Base-by-base conservation (phyloP, 2,329 filamentous ascomycete genomes). In the Diaporthe batatas region DNA sequence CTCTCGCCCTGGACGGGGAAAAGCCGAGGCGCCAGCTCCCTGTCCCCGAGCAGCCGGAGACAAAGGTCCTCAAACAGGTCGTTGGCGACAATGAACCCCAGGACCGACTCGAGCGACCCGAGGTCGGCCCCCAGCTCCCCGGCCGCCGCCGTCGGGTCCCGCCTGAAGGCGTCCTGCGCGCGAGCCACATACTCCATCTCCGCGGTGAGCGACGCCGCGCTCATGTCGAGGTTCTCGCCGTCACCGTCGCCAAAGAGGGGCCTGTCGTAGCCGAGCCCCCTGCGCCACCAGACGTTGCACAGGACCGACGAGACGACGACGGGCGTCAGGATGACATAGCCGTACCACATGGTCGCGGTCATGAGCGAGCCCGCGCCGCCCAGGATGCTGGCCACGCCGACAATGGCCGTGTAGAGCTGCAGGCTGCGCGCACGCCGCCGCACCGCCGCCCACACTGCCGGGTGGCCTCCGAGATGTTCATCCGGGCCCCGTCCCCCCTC, bases 291-390 rank as follows among this genome's bases (percentile, higher is more conserved):
- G 18, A 82, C 78, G 64, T 89, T 89, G 77, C 84, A 85, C 8
- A 84, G 78, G 1, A 86, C 79, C 0, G 85, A 82, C 0, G 82
- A 79, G 3, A 85, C 71, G 8, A 88, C 86, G 75, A 87, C 87
- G 0, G 87, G 87, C 3, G 85, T 80, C 11, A 89, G 77, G 0
- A 88, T 81, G 0, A 87, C 80, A 68, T 89, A 89, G 3, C 84
- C 87, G 82, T 83, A 86, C 87, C 87, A 89, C 34, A 78, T 76
- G 2, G 83, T 84, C 0, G 86, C 83, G 0, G 86, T 88, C 7
- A 88, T 77, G 79, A 89, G 81, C 0, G 86, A 87, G 2, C 82
- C 86, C 0, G 82, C 84, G 6, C 86, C 86, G 6, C 85, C 85
- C 0, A 88, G 75, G 0, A 88, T 65, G 0, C 86, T 84, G 0